Conservation (phyloP, 768 basidiomycete species). For the Amyloporia xantha region DNA sequence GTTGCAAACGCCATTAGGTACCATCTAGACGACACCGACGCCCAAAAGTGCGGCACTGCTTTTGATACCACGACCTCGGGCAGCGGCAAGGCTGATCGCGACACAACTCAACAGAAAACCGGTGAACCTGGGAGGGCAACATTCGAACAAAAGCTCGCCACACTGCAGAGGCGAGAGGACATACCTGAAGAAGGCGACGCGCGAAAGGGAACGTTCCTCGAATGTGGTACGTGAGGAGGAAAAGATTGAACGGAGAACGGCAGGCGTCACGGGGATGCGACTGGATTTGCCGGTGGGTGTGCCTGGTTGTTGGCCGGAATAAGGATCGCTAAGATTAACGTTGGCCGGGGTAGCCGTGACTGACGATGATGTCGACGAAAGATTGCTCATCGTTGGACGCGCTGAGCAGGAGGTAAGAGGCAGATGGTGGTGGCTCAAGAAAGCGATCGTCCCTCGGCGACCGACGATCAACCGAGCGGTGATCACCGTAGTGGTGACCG, state of each 20-base stretch:
- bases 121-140: conserved; percentile 47
- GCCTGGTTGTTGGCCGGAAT: conserved; percentile 1
- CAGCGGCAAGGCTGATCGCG: conserved; percentile 69
- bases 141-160: neutral
- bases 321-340: conserved; percentile 11
- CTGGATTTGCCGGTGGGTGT: conserved; percentile 26
- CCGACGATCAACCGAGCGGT: no score
- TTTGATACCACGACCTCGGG: conserved; percentile 62
- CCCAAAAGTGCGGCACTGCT: conserved; percentile 62
- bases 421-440: no score
- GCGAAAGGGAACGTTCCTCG: conserved; percentile 79
- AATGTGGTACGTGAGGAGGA: conserved; percentile 75
- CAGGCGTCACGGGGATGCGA: conserved; percentile 78
- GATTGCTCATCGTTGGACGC: conserved; percentile 14
- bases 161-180: neutral
- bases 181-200: conserved; percentile 82
- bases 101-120: conserved; percentile 81
- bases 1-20: no score
- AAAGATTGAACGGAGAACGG: conserved; percentile 77
- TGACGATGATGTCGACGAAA: conserved; percentile 17
- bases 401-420: no score
- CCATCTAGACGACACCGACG: conserved; percentile 35
- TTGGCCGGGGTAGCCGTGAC: conserved; percentile 19
- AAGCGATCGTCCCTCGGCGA: no score
- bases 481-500: no score